Evolutionary conservation across 805 yeast genomes (phyloP).

Genomic region (Wickerhamiella alocasiicola): DNA sequence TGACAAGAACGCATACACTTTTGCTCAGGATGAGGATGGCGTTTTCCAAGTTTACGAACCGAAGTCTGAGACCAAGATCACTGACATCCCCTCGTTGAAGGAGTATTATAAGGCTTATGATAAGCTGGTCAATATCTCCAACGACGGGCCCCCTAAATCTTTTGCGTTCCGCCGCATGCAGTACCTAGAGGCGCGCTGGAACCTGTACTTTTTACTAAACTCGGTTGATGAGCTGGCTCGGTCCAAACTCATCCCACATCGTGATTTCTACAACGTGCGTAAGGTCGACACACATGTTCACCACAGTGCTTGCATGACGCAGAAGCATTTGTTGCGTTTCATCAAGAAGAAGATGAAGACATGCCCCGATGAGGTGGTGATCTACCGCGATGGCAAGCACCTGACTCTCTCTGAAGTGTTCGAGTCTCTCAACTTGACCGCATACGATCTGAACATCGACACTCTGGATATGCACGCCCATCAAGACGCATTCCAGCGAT

Average conservation of each 20-base stretch:
- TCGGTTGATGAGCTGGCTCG: constrained; percentile 88
- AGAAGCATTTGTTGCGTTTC: constrained; percentile 86
- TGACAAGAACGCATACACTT: constrained; percentile 33
- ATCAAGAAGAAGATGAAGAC: constrained; percentile 90
- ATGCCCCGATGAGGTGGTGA: constrained; percentile 76
- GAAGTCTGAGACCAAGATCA: constrained; percentile 28
- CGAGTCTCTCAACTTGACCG: constrained; percentile 77
- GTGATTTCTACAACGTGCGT: constrained; percentile 93
- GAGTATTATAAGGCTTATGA: constrained; percentile 82
- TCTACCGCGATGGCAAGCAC: constrained; percentile 81
- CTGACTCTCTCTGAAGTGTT: constrained; percentile 83
- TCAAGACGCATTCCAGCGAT: constrained; percentile 93
- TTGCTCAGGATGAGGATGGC: constrained; percentile 45
- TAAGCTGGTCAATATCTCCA: constrained; percentile 55
- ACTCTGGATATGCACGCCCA: constrained; percentile 99
- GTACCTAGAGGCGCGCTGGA: constrained; percentile 95
- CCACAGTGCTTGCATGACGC: constrained; percentile 98
- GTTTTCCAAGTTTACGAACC: constrained; percentile 50
- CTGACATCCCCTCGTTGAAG: constrained; percentile 61
- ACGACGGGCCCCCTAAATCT: constrained; percentile 93
- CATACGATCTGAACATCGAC: constrained; percentile 90
- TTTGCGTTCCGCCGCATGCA: constrained; percentile 91
- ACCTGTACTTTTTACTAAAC: constrained; percentile 71
- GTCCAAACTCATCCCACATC: constrained; percentile 85
- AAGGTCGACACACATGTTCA: constrained; percentile 98